Conservation (phyloP, 1,284 basidiomycete species). For the Ustilago tritici region DNA sequence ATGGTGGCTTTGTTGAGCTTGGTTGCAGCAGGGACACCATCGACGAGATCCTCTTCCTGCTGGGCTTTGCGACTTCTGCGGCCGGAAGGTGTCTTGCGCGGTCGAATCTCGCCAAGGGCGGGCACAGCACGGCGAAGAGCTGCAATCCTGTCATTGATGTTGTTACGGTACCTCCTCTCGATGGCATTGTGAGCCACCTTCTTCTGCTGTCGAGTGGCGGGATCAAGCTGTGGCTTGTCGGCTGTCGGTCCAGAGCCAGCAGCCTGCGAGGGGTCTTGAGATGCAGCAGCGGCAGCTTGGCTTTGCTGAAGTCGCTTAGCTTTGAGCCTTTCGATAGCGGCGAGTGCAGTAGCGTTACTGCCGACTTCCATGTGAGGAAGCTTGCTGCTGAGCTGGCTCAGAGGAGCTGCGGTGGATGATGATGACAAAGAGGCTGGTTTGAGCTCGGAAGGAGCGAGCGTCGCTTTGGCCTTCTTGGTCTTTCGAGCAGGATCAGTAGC, state of each 20-base stretch:
- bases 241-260: neutral
- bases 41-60: constrained; percentile 63
- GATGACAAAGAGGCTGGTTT: neutral
- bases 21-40: constrained; percentile 67
- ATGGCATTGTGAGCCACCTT: constrained; percentile 68
- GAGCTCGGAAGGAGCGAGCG: constrained; percentile 10
- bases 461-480: constrained; percentile 38
- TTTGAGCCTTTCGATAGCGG: constrained; percentile 55
- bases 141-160: constrained; percentile 68
- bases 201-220: constrained; percentile 51
- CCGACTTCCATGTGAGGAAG: constrained; percentile 61
- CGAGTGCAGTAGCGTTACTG: constrained; percentile 58
- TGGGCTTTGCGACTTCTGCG: constrained; percentile 56
- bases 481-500: constrained; percentile 13
- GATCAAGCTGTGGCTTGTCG: constrained; percentile 35
- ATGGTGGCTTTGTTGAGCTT: constrained; percentile 69
- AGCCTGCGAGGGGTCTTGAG: constrained; percentile 1
- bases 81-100: constrained; percentile 56
- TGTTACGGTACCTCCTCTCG: constrained; percentile 67
- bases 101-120: constrained; percentile 74
- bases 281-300: constrained; percentile 42
- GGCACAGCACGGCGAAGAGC: constrained; percentile 80
- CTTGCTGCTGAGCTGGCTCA: constrained; percentile 37
- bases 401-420: constrained; percentile 10
- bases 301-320: constrained; percentile 45